phyloP scores from a whole-genome alignment of 2,329 filamentous ascomycete genomes.

The Ascochyta pisi region DNA sequence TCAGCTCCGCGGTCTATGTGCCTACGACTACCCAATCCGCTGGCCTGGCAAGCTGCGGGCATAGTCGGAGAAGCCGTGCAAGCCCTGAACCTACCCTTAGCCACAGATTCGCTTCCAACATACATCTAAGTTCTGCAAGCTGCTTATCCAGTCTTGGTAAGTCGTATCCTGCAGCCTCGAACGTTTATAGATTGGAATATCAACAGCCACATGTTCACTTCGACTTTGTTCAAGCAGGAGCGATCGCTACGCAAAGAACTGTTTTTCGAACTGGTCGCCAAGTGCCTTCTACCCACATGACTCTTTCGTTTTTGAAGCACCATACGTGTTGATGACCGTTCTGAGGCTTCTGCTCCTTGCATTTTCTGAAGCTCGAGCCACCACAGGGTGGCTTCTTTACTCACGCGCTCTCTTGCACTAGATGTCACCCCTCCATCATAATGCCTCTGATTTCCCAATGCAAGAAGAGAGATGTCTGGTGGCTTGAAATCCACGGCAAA shows the following conservation, averaged over 20 bases:
- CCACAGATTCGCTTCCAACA: too few species aligned
- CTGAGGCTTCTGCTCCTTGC: neutral
- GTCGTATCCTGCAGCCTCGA: too few species aligned
- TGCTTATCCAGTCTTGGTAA: too few species aligned
- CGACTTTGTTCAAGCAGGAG: too few species aligned
- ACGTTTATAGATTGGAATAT: too few species aligned
- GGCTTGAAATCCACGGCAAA: neutral
- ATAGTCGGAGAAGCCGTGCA: neutral
- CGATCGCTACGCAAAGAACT: too few species aligned
- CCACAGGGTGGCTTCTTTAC: too few species aligned
- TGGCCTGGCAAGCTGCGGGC: neutral
- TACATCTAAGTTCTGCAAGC: too few species aligned
- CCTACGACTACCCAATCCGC: neutral
- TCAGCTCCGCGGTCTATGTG: neutral
- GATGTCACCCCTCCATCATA: neutral
- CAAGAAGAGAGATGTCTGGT: neutral
- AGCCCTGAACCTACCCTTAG: neutral
- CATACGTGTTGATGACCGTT: neutral
- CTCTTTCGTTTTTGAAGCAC: neutral
- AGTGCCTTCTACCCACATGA: neutral
- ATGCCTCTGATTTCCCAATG: neutral
- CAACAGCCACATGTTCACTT: too few species aligned
- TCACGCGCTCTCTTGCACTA: neutral
- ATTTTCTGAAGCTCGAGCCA: too few species aligned
- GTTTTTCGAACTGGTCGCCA: neutral